Evolutionary conservation across 2,329 filamentous ascomycete species (phyloP).

Genomic region (Pezicula rhizophila): DNA sequence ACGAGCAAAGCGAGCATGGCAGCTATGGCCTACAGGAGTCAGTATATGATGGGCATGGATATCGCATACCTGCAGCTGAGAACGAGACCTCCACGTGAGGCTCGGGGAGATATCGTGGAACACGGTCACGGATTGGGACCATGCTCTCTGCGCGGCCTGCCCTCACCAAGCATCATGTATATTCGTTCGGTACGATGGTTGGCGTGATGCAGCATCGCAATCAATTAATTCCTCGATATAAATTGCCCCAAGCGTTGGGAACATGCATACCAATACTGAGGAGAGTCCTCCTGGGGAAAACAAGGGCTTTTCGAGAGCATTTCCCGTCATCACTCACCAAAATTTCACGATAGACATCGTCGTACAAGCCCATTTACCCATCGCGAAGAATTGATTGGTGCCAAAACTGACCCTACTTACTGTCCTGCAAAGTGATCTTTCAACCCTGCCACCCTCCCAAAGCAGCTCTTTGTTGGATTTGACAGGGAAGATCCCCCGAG

Average conservation of each 20-base stretch:
- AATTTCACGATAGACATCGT: neutral
- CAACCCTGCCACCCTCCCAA: neutral
- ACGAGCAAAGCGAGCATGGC: neutral
- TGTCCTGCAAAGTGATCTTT: neutral
- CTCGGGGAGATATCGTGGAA: neutral
- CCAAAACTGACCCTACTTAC: too few species aligned
- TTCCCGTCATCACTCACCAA: neutral
- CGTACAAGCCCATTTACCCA: neutral
- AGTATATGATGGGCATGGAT: neutral
- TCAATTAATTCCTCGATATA: too few species aligned
- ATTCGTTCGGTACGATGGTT: too few species aligned
- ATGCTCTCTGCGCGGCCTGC: too few species aligned
- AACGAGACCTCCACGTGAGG: slow-evolving; percentile 1
- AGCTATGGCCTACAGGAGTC: neutral
- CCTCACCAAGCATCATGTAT: too few species aligned
- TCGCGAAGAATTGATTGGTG: neutral
- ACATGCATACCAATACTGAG: too few species aligned
- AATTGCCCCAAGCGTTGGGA: too few species aligned
- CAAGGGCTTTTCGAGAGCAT: too few species aligned
- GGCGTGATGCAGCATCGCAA: too few species aligned
- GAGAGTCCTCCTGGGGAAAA: neutral
- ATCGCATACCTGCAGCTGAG: neutral
- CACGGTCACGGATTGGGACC: too few species aligned
- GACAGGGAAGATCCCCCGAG: neutral
- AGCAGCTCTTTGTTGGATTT: neutral